Conservation (phyloP, 306 rosid genomes). For the Malus asiatica region DNA sequence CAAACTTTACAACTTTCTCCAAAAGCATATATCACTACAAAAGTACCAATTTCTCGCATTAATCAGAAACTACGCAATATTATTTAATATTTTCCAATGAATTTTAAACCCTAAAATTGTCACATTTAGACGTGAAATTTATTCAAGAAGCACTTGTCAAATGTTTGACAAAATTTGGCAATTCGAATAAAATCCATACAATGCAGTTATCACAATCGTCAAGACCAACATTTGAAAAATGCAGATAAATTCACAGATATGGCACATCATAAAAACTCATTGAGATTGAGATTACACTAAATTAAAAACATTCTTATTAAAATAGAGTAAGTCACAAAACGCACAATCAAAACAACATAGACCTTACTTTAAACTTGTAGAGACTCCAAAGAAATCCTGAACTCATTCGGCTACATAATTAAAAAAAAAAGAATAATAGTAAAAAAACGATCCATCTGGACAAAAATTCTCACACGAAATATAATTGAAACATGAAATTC, state of each 20-base stretch:
- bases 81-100: too few relatives aligned
- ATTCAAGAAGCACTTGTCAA: background rate
- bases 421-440: too few relatives aligned
- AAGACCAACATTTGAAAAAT: background rate
- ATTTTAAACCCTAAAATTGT: too few relatives aligned
- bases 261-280: background rate
- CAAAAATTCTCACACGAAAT: too few relatives aligned
- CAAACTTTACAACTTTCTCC: too few relatives aligned
- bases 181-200: background rate
- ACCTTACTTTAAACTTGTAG: conserved; percentile 23
- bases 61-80: too few relatives aligned
- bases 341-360: background rate
- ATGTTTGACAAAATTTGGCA: background rate
- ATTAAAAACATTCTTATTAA: background rate
- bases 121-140: background rate
- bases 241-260: background rate
- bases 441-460: too few relatives aligned
- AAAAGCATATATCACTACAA: too few relatives aligned
- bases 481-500: too few relatives aligned
- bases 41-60: too few relatives aligned
- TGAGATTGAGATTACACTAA: background rate
- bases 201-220: background rate
- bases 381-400: conserved; percentile 68
- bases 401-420: background rate
- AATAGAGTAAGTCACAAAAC: background rate